phyloP scores from a whole-genome alignment of 177 flowering plant genomes.

The Vitis hybrid region DNA sequence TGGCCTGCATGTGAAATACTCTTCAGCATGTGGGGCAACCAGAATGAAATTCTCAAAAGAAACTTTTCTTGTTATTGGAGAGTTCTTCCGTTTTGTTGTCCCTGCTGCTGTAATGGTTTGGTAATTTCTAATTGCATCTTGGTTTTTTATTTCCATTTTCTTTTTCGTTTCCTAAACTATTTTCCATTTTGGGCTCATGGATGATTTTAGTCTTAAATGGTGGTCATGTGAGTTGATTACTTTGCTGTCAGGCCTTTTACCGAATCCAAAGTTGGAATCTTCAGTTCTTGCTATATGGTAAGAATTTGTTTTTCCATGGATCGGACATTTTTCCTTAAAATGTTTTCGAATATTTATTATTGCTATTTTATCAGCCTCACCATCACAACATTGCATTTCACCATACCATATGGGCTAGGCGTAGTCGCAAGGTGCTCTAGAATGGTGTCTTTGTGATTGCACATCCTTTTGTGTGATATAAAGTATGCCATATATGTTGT shows the following conservation, averaged over 20 bases:
- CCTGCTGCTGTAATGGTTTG: slow-evolving; percentile 40
- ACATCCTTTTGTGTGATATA: too few relatives aligned
- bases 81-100: slow-evolving; percentile 24
- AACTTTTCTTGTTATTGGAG: slow-evolving; percentile 6
- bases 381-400: slow-evolving; percentile 9
- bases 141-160: background rate
- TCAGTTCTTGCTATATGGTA: slow-evolving; percentile 25
- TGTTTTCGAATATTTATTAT: background rate
- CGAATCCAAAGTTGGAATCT: slow-evolving; percentile 34
- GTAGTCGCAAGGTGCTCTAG: slow-evolving; percentile 20
- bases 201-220: slow-evolving; percentile 26
- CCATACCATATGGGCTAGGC: slow-evolving; percentile 21
- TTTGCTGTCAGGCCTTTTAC: slow-evolving; percentile 34
- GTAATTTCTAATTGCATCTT: slow-evolving; percentile 10
- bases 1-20: slow-evolving; percentile 7
- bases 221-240: slow-evolving; percentile 32
- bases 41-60: slow-evolving; percentile 2
- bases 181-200: background rate
- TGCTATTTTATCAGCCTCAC: slow-evolving; percentile 11
- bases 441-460: background rate
- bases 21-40: slow-evolving; percentile 22
- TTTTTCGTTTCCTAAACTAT: background rate
- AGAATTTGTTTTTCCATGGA: background rate
- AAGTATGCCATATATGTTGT: too few relatives aligned
- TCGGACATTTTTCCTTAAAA: background rate